Base-by-base conservation (phyloP, 768 basidiomycete genomes). In the Suillus cothurnatus region DNA sequence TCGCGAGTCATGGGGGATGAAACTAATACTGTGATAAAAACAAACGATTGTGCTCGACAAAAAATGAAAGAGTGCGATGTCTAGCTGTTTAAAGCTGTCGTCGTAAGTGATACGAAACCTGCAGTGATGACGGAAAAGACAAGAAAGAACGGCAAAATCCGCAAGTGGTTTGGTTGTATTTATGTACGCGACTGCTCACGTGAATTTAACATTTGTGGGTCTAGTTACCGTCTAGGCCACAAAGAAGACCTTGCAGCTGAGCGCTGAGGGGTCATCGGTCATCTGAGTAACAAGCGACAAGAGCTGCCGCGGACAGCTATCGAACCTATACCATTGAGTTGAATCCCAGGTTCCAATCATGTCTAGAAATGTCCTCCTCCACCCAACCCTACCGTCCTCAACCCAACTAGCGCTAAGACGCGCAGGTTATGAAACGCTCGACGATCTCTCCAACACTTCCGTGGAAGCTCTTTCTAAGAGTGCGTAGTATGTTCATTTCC, bases 401-500 rank as follows among this genome's bases (percentile, higher is more conserved):
- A 80, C 81, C 3, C 79, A 86, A 38, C 75, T 79, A 19, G 81
- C 81, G 4, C 77, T 90, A 39, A 78, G 78, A 53, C 78, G 77
- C 45, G 81, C 83, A 45, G 89, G 89, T 7, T 91, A 88, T 69
- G 82, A 86, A 70, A 86, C 82, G 8, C 69, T 86, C 3, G 77
- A 82, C 60, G 89, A 91, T 68, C 69, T 91, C 9, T 72, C 72
- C 19, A 72, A 73, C 9, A 71, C 77, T 3, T 80, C 83, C 2
- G 76, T 81, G 5, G 84, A 86, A 62, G 66, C 69, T n/a, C 71
- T 90, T 26, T 80, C 85, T 28, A 77, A 80, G 78, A 86, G 89
- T 86, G 34, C 61, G 73, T 63, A 19, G n/a, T 9, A 11, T 57
- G 17, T 55, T 39, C 38, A 28, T 47, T 9, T 39, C 41, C 45